Base-by-base conservation (phyloP, 2,329 filamentous ascomycete species). In the Clonostachys rosea region DNA sequence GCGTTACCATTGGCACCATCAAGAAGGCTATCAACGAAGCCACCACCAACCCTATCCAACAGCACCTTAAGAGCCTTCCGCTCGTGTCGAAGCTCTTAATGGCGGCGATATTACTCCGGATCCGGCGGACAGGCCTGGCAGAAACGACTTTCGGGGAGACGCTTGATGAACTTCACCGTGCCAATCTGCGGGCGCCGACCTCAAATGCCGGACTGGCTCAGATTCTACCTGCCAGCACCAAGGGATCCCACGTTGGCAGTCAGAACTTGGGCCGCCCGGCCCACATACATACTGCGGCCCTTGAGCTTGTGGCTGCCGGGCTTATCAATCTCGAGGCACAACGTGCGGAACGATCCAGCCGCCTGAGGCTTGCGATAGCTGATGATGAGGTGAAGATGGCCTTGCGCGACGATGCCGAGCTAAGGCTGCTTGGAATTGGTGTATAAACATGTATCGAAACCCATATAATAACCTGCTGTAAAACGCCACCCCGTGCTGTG, bases 11-110 rank as follows among this genome's bases (percentile, higher is more conserved):
- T 59, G 84, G 87, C 45, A 96, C 90, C 5, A 87, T 97, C 64
- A 95, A 95, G 66, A 84, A 89, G 60, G 94, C 94, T 35, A 97
- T 99, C 65, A 89, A 88, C 58, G 94, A 99, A 70, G 91, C 92
- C 6, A 97, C 92, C 1, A 91, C 88, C 5, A 96, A 89, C 48
- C 94, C 94, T 3, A 74, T 96, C 49, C 92, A 96, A 62, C 89
- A 94, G 62, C 91, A 91, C 60, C 78, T 99, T 35, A 87, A 90
- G 44, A 80, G 84, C 16, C 78, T 97, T 18, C 89, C 94, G 0
- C 76, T 96, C 40, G 79, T 85, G 24, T 84, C 86, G 12, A 96
- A 96, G 61, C 74, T 97, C 35, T 84, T 97, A 55, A 81, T 99
- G 45, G 85, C 89, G 2, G 90, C 91, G 7, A 73, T 99, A 14